Evolutionary conservation across 441 rosid genomes (phyloP), one percentile per base, ranked within the genome.

Genomic region (Viola pubescens): DNA sequence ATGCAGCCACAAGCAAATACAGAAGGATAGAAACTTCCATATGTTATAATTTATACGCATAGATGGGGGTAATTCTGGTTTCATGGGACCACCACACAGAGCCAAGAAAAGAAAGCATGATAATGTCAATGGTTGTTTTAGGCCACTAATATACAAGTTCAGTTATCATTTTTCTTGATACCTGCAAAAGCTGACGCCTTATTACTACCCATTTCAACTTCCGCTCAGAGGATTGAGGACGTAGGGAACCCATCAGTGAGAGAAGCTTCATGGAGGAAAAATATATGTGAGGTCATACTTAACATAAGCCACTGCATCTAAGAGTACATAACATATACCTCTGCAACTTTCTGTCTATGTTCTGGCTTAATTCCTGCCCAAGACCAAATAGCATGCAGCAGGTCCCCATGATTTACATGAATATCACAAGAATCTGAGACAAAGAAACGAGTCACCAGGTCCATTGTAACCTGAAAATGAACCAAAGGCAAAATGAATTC

Each of bases 111-210:
- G 37, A 41, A 54, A 6, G 3, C 11, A 37, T 37, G 13, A 38
- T 4, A 3, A 53, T 13, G 34, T 16, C n/a, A 61, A 51, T 10
- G 8, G 26, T 13, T 49, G 46, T 54, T 44, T 11, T 34, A 51
- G 56, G 49, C 4, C 38, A 39, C 41, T 8, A 52, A 70, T 34
- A 4, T 9, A 12, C 13, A 39, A 58, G 39, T 45, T 58, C 34
- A 40, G 70, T 8, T 48, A 58, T 50, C 9, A 46, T 52, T 59
- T 57, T 72, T 58, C 60, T 63, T 19, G 79, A 73, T 72, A 92
- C 98, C 97, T 92, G 97, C 76, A 84, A 79, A 62, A 92, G 94
- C 66, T 92, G 98, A 68, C 97, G 96, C 74, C 98, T 84, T 61
- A 84, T 89, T 49, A 87, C 92, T 49, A 52, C 92, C 97, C 98